phyloP scores from a whole-genome alignment of 441 rosid species.

The Gossypium davidsonii region DNA sequence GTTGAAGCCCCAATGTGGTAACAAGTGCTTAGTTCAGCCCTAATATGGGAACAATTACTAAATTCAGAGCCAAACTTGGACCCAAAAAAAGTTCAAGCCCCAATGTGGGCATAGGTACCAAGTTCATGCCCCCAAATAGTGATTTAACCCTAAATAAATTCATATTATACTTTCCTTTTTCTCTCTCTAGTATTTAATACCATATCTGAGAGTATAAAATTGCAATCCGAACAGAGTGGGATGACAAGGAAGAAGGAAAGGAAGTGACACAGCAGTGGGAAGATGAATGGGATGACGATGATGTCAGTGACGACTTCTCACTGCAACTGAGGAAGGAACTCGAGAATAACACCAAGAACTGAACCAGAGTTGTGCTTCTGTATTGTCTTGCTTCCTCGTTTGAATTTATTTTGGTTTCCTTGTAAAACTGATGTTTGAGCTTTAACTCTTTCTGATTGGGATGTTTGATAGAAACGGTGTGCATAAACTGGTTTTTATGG shows the following conservation, averaged over 20 bases:
- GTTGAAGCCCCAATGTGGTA: no score
- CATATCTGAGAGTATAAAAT: background rate
- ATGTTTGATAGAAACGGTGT: background rate
- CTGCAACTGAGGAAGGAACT: slow-evolving; percentile 72
- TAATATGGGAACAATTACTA: no score
- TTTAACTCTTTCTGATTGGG: slow-evolving; percentile 1
- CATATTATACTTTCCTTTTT: background rate
- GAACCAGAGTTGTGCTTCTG: slow-evolving; percentile 8
- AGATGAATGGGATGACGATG: slow-evolving; percentile 98
- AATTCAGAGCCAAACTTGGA: no score
- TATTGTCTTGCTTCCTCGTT: background rate
- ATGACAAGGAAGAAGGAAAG: slow-evolving; percentile 61
- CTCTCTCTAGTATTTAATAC: background rate
- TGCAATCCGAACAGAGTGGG: slow-evolving; percentile 38
- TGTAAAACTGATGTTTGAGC: slow-evolving; percentile 9
- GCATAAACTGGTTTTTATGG: background rate
- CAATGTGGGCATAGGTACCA: no score
- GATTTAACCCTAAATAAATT: background rate
- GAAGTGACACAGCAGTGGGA: slow-evolving; percentile 85
- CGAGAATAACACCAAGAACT: slow-evolving; percentile 47
- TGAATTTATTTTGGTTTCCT: background rate
- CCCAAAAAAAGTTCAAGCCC: no score
- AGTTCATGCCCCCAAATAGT: no score
- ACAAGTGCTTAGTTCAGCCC: no score
- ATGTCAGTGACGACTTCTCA: slow-evolving; percentile 84